Conservation (phyloP, 371 early-diverging fungal species). For the Dichotomocladium elegans region DNA sequence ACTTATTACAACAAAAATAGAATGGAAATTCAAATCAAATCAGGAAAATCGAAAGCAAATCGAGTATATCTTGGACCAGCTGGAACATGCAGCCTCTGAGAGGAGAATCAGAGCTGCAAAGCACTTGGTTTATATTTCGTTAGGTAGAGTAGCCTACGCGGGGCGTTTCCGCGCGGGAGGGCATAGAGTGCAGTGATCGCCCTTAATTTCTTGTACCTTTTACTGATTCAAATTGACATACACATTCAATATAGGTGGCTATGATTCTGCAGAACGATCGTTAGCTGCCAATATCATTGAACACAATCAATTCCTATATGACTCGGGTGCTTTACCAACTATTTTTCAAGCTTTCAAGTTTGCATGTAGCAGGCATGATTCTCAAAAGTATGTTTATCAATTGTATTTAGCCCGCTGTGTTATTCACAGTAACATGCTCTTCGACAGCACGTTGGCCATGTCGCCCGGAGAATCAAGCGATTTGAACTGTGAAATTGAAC, state of each 20-base stretch:
- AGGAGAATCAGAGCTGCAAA: conserved; percentile 44
- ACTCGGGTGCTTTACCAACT: conserved; percentile 46
- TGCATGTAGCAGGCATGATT: conserved; percentile 27
- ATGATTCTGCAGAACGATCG: too few species aligned
- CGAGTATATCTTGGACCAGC: conserved; percentile 45
- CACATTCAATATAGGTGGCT: too few species aligned
- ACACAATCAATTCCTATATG: conserved; percentile 45
- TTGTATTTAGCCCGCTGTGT: too few species aligned
- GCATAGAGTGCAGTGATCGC: too few species aligned
- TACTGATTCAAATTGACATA: too few species aligned
- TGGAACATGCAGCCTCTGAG: conserved; percentile 48
- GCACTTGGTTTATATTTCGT: conserved; percentile 55
- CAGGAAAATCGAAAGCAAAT: conserved; percentile 32
- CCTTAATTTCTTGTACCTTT: too few species aligned
- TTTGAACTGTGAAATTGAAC: conserved; percentile 55
- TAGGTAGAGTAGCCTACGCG: conserved; percentile 41
- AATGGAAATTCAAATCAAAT: conserved; percentile 18
- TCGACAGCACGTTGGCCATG: too few species aligned
- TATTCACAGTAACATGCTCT: too few species aligned
- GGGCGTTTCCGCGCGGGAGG: too few species aligned
- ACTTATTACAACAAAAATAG: conserved; percentile 12
- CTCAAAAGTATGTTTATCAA: conserved; percentile 15
- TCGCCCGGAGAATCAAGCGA: conserved; percentile 23
- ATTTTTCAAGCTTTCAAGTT: conserved; percentile 46
- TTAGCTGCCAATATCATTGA: conserved; percentile 39